Conservation (phyloP, 768 basidiomycete genomes). For the Mycena olivaceomarginata region DNA sequence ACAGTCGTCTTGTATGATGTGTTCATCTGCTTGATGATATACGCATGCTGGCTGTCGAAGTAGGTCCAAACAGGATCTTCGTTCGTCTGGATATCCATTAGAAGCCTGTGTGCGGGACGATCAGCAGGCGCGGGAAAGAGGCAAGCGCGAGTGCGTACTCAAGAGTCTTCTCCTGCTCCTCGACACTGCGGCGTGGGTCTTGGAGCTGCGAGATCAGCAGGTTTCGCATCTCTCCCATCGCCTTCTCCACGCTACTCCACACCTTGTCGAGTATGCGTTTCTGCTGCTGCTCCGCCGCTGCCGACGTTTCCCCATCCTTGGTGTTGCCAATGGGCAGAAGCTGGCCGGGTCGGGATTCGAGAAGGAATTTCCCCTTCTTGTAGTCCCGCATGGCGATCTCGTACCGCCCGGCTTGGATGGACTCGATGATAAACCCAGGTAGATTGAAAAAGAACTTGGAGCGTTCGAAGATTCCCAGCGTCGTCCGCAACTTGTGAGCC, state of each 20-base stretch:
- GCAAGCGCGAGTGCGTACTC: constrained; percentile 75
- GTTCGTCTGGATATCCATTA: constrained; percentile 89
- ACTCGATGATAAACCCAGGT: constrained; percentile 92
- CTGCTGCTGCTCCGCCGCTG: constrained; percentile 83
- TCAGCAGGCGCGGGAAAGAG: constrained; percentile 32
- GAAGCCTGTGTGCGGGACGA: constrained; percentile 76
- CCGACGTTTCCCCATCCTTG: constrained; percentile 72
- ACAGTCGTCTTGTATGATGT: constrained; percentile 73
- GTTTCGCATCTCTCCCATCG: constrained; percentile 93
- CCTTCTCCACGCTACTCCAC: constrained; percentile 95
- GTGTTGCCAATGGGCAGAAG: constrained; percentile 81
- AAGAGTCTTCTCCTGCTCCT: constrained; percentile 97
- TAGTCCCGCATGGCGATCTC: constrained; percentile 96
- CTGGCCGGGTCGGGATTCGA: constrained; percentile 93
- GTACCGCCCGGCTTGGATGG: constrained; percentile 93
- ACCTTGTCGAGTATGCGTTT: constrained; percentile 96
- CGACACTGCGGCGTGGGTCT: constrained; percentile 86
- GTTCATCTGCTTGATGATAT: constrained; percentile 88
- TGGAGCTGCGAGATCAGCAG: constrained; percentile 87
- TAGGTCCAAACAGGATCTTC: constrained; percentile 98
- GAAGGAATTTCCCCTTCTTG: constrained; percentile 95
- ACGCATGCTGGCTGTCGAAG: constrained; percentile 94
- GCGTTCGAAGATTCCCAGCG: constrained; percentile 95
- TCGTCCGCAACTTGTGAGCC: constrained; percentile 93
- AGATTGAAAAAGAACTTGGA: constrained; percentile 99